These are phyloP conservation scores for Microsporum canis DNA, from an alignment of 2,329 filamentous ascomycete species.

Conservation along the genomic window DNA sequence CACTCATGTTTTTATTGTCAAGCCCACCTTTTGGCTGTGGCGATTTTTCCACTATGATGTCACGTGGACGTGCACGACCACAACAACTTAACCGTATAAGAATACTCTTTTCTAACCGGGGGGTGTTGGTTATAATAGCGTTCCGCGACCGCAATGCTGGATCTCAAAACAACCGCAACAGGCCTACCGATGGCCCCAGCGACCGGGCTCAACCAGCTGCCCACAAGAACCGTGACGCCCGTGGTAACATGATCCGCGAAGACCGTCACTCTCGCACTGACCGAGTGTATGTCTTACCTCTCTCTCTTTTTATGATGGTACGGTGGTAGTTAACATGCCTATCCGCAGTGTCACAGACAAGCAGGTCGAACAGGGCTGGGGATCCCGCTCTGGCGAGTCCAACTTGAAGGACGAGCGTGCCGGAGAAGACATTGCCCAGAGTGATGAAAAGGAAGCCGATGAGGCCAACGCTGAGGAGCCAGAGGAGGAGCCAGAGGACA, in stretches of 20 bases:
- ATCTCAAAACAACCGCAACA: constrained; percentile 67
- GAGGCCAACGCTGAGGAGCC: constrained; percentile 31
- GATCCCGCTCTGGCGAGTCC: constrained; percentile 65
- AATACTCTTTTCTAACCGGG: neutral
- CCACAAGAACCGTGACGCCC: constrained; percentile 44
- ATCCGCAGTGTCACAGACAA: constrained; percentile 33
- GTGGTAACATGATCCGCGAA: constrained; percentile 44
- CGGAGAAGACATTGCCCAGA: constrained; percentile 76
- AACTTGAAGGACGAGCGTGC: constrained; percentile 87
- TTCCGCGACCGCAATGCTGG: constrained; percentile 83
- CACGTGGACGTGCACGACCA: neutral
- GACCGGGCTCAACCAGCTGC: constrained; percentile 3
- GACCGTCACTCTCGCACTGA: constrained; percentile 54
- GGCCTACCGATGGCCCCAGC: constrained; percentile 56
- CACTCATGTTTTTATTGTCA: neutral
- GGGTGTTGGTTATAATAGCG: constrained; percentile 41
- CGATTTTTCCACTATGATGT: neutral
- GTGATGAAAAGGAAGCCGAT: constrained; percentile 63
- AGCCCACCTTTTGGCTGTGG: constrained; percentile 1
- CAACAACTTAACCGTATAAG: neutral
- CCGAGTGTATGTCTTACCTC: constrained; percentile 41
- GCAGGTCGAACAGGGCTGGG: constrained; percentile 71
- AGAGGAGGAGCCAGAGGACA: constrained; percentile 61
- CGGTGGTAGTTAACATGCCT: neutral
- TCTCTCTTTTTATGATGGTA: neutral